Base-by-base conservation (phyloP, 2,329 filamentous ascomycete species). In the Colletotrichum sp. region DNA sequence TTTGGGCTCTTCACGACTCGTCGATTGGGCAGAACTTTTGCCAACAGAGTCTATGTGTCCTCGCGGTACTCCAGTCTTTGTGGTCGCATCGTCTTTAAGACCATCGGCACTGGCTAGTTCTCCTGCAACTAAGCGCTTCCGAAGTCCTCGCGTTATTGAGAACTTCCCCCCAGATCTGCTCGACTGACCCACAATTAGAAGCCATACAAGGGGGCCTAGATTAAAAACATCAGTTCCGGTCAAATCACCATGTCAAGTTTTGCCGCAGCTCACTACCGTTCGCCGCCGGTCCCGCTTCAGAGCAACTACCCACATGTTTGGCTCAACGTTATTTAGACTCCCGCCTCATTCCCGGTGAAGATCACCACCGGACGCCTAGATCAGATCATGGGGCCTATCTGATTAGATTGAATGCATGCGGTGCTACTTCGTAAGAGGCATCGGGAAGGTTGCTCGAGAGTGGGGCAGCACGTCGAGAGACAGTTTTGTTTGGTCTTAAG, bases 271-370 rank as follows among this genome's bases (percentile, higher is more conserved):
- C 55, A 0, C 55, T 18, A 16, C 13, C 24, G 2, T 59, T 59
- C 24, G 26, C 24, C 24, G 26, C 21, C 18, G 3, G 30, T 63
- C 3, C 12, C 59, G 30, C 55, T 24, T 24, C 6, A 59, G 15
- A 1, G 10, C 26, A 15, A 39, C 24, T n/a, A 39, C 60, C 69
- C 60, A 59, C 59, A 39, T n/a, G 18, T n/a, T 24, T 68, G 24
- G 52, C 26, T 68, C 34, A 13, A 68, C n/a, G 34, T 68, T 72
- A 68, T 52, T 72, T 21, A 12, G 70, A 52, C 15, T 72, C 36
- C 70, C 34, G 70, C 65, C 6, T 44, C 30, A n/a, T 52, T 6
- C 44, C 34, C 70, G 70, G 63, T 8, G 8, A 3, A 68, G 52
- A n/a, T 24, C 44, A 39, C 28, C n/a, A 18, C 44, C n/a, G 10